Conservation (phyloP, 345 rosid species). For the Psidium guajava region DNA sequence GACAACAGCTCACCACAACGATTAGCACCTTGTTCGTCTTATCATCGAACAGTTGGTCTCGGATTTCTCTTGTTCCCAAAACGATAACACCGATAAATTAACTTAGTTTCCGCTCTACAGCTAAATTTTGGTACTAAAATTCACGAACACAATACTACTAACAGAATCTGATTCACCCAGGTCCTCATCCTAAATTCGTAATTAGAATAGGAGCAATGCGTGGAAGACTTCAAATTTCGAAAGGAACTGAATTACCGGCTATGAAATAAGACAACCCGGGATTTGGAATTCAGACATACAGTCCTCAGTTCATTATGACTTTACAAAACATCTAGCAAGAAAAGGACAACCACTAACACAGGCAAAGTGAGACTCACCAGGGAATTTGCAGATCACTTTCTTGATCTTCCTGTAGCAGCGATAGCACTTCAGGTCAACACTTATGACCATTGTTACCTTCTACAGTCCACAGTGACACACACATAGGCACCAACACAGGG, state of each 20-base stretch:
- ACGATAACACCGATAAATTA: not conserved
- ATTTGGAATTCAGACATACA: not conserved
- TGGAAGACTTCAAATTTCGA: not conserved
- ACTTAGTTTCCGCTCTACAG: not conserved
- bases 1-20: conserved; percentile 21
- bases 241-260: not conserved
- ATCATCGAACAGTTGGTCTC: conserved; percentile 13
- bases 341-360: conserved; percentile 15
- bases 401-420: conserved; percentile 31
- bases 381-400: conserved; percentile 19
- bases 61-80: conserved; percentile 4
- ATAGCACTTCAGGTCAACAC: conserved; percentile 21
- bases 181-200: not conserved
- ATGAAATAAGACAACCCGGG: not conserved
- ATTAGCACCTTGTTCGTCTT: conserved; percentile 15
- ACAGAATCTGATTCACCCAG: not conserved
- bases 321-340: conserved; percentile 1
- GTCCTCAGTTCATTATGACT: not conserved
- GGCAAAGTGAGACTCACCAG: conserved; percentile 13
- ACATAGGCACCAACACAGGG: not conserved
- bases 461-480: not conserved
- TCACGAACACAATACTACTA: not conserved
- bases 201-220: not conserved
- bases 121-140: not conserved
- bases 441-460: conserved; percentile 19